Percentiles rank a stretch among this genome's conserved stretches.
phyloP scores from a whole-genome alignment of 257 asterid species.

The Solanum medicagineum region DNA sequence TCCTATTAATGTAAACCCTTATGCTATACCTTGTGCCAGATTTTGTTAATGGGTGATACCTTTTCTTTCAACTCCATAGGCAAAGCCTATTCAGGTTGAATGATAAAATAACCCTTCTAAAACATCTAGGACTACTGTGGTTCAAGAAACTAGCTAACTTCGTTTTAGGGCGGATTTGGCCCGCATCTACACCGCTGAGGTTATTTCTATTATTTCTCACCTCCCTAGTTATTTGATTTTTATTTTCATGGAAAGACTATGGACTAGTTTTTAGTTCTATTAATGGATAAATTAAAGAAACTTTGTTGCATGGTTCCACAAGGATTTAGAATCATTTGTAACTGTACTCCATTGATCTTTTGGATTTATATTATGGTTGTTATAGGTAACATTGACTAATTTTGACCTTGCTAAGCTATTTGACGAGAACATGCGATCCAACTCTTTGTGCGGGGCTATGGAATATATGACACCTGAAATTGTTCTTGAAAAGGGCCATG shows the following conservation, averaged over 20 bases:
- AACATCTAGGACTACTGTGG: background rate
- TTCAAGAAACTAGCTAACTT: background rate
- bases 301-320: background rate
- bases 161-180: constrained; percentile 63
- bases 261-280: background rate
- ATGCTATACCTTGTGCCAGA: constrained; percentile 71
- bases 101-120: background rate
- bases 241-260: background rate
- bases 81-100: constrained; percentile 74
- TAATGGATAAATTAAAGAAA: background rate
- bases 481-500: constrained; percentile 57
- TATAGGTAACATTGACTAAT: constrained; percentile 62
- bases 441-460: constrained; percentile 71
- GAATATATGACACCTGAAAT: constrained; percentile 92
- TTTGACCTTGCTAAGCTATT: constrained; percentile 75
- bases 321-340: background rate
- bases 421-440: constrained; percentile 45
- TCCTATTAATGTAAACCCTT: constrained; percentile 38
- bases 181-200: constrained; percentile 65
- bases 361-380: background rate
- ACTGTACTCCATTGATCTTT: background rate
- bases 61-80: constrained; percentile 69
- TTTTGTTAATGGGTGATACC: constrained; percentile 82
- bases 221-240: constrained; percentile 10
- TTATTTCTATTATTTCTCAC: constrained; percentile 64